Evolutionary conservation across 768 basidiomycete genomes (phyloP), one percentile per base, ranked within the genome.

Genomic region (Neoboletus brunneissimus): DNA sequence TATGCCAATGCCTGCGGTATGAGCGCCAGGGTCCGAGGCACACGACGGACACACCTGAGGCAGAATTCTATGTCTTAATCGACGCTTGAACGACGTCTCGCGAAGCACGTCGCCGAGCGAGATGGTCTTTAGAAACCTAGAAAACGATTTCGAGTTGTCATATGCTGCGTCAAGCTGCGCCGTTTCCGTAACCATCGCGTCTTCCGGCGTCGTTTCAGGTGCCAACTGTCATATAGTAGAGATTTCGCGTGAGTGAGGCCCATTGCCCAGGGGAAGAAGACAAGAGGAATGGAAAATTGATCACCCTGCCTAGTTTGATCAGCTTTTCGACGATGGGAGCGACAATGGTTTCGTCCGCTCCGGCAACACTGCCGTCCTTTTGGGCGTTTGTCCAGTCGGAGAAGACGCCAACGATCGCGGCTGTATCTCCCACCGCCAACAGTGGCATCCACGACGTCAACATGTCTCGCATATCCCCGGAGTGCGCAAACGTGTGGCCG

Each of bases 81-180:
- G 72, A 52, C 56, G 62, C 52, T 55, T 72, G 60, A 64, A 63
- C 50, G 2, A 65, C 23, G 34, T 38, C 46, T 66, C 52, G 59
- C 63, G 40, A 44, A 67, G 37, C 61, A 63, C 46, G 5, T 56
- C 37, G 13, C 64, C 40, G 4, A 75, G n/a, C 1, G 64, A 55
- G 42, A 65, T 53, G 10, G 61, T 53, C 29, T 66, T 66, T 44
- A 79, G 52, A 57, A 68, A 78, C 44, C 25, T 56, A 0, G 61
- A 48, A 57, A 80, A 79, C 0, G 73, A 58, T 37, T 61, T 57
- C 16, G 78, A 78, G 55, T 75, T 78, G 46, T 80, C 77, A 48
- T 79, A 74, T n/a, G 73, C 35, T 1, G 58, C 62, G 16, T 71
- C 56, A 10, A 69, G 49, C 37, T 46, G 20, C 13, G 38, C 29